Conservation (phyloP, 2,329 filamentous ascomycete species). For the Nannizzia gypsea region DNA sequence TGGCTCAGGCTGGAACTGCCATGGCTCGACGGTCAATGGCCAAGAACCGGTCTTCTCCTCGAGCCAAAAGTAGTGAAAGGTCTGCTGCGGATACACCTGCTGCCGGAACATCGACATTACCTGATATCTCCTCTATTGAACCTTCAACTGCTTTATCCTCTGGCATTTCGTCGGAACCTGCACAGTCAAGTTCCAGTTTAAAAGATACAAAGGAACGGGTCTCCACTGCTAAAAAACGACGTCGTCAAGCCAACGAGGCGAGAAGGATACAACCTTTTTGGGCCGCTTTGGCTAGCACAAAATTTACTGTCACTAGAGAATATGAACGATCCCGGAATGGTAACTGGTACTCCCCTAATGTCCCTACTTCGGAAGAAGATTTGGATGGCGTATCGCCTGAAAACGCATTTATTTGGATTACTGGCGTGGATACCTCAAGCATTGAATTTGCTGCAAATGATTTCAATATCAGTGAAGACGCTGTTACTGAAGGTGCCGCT, state of each 20-base stretch:
- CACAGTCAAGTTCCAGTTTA: conserved; percentile 34
- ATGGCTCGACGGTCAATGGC: conserved; percentile 38
- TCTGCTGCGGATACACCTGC: conserved; percentile 36
- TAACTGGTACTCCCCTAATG: conserved; percentile 14
- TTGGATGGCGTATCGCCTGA: conserved; percentile 31
- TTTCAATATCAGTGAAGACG: conserved; percentile 22
- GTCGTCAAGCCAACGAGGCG: conserved; percentile 83
- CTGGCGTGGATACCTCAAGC: conserved; percentile 34
- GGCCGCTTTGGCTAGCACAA: conserved; percentile 89
- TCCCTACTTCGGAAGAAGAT: conserved; percentile 33
- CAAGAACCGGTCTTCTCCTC: conserved; percentile 32
- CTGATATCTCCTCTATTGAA: conserved; percentile 34
- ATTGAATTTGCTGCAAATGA: conserved; percentile 39
- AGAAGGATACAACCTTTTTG: conserved; percentile 83
- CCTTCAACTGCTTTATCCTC: conserved; percentile 29
- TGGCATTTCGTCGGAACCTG: conserved; percentile 28
- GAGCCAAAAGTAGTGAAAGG: conserved; percentile 32
- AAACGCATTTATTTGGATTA: conserved; percentile 38
- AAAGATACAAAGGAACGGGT: conserved; percentile 45
- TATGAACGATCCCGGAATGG: conserved; percentile 59
- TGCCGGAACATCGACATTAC: conserved; percentile 32
- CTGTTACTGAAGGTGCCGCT: conserved; percentile 11
- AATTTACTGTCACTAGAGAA: conserved; percentile 90
- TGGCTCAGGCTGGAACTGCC: conserved; percentile 38
- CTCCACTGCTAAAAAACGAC: conserved; percentile 63